Conservation (phyloP, 2,329 filamentous ascomycete species). For the Exophiala xenobiotica region DNA sequence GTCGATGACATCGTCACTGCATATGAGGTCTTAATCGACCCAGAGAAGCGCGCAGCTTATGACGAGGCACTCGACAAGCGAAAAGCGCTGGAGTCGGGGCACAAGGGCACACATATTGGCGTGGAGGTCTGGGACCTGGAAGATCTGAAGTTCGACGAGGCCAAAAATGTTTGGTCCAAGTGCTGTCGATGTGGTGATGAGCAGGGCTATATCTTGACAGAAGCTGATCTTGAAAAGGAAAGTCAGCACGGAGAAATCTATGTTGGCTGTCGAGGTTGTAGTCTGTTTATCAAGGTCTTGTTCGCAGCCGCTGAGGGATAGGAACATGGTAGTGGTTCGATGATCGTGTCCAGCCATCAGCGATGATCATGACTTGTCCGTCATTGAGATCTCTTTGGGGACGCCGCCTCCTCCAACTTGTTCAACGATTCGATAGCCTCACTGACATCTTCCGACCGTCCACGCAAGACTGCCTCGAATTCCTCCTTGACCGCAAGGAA, state of each 20-base stretch:
- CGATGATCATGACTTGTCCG: neutral
- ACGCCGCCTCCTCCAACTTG: constrained; percentile 1
- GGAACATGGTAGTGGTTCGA: constrained; percentile 4
- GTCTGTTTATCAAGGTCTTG: constrained; percentile 61
- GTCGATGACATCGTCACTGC: constrained; percentile 62
- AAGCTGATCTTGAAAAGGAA: constrained; percentile 54
- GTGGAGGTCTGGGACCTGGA: constrained; percentile 60
- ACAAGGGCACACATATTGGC: constrained; percentile 44
- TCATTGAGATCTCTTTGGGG: neutral
- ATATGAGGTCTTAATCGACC: constrained; percentile 54
- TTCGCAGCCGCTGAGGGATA: constrained; percentile 53
- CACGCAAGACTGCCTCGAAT: constrained; percentile 21
- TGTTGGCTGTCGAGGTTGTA: constrained; percentile 62
- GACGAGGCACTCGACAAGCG: constrained; percentile 36
- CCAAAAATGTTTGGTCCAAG: constrained; percentile 48
- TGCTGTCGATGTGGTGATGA: constrained; percentile 60
- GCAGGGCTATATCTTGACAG: constrained; percentile 54
- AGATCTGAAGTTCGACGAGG: constrained; percentile 49
- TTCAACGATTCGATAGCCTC: constrained; percentile 13
- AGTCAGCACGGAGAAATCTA: constrained; percentile 55
- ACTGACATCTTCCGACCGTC: constrained; percentile 18
- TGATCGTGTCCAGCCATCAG: neutral
- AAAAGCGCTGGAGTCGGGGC: constrained; percentile 32
- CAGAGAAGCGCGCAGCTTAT: constrained; percentile 48
- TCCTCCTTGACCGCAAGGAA: constrained; percentile 17